These are phyloP conservation scores for Lentinula sp. DNA, from an alignment of 768 basidiomycete genomes.

Conservation along the genomic window DNA sequence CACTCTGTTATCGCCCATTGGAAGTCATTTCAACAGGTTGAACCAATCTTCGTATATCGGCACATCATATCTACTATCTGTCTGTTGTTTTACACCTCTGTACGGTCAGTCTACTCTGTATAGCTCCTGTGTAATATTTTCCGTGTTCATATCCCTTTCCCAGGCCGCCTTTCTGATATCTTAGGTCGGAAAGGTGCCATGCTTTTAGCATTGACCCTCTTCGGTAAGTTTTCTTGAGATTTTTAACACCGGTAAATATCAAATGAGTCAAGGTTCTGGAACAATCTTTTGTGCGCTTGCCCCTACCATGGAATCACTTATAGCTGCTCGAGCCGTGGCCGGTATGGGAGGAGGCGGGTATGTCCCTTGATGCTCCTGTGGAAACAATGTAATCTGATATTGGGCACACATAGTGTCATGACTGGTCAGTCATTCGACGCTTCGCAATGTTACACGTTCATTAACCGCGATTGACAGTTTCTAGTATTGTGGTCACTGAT, in stretches of 20 bases:
- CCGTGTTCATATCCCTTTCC: conserved; percentile 17
- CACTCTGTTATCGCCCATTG: conserved; percentile 79
- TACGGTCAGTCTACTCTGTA: conserved; percentile 49
- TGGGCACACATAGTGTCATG: conserved; percentile 57
- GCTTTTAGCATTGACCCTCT: conserved; percentile 76
- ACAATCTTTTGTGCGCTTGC: conserved; percentile 85
- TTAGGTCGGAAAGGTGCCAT: conserved; percentile 83
- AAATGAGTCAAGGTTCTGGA: conserved; percentile 52
- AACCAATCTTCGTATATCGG: conserved; percentile 84
- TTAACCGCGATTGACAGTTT: conserved; percentile 42
- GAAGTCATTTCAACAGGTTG: conserved; percentile 76
- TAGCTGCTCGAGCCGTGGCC: conserved; percentile 76
- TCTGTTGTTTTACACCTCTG: conserved; percentile 87
- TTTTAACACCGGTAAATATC: background rate
- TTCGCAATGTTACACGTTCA: conserved; percentile 12
- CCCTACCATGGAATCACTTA: conserved; percentile 77
- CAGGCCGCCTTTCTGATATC: conserved; percentile 81
- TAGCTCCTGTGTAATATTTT: background rate
- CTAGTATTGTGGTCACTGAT: conserved; percentile 82
- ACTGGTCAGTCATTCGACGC: conserved; percentile 46
- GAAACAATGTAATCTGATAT: conserved; percentile 14
- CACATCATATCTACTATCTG: conserved; percentile 79
- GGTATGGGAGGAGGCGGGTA: conserved; percentile 92
- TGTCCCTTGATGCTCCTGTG: conserved; percentile 25
- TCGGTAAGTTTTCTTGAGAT: conserved; percentile 44